These are phyloP conservation scores for Poa annua DNA, from an alignment of 176 grass and related monocot species.

Conservation along the genomic window DNA sequence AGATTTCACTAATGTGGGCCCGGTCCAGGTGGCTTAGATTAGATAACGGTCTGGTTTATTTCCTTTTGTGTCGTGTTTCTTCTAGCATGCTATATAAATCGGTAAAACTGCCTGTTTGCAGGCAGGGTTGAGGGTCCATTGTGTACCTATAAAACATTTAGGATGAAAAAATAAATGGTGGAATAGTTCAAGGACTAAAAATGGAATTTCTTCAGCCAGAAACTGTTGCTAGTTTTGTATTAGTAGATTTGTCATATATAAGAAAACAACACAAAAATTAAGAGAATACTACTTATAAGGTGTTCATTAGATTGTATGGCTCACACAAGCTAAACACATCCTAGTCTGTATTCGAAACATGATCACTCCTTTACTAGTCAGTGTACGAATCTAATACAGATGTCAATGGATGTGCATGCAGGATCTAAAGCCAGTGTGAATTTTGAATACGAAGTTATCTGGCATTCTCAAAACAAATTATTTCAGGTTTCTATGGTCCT, in stretches of 20 bases:
- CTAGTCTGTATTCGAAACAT: background rate
- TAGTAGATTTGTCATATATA: background rate
- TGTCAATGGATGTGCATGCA: constrained; percentile 2
- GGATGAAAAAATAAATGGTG: no score
- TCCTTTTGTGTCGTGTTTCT: no score
- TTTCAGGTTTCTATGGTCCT: background rate
- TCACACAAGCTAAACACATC: constrained; percentile 17
- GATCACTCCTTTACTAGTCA: constrained; percentile 1
- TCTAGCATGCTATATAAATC: no score
- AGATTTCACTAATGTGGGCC: no score
- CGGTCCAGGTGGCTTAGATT: no score
- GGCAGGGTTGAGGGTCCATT: no score
- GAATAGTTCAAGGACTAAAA: no score
- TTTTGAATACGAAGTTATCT: background rate
- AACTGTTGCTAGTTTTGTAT: background rate
- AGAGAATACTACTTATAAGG: background rate
- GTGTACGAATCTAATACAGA: background rate
- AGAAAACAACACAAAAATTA: background rate
- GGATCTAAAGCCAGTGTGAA: background rate
- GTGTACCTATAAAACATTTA: no score
- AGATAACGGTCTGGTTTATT: no score
- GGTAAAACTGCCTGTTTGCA: no score
- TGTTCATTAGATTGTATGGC: constrained; percentile 22
- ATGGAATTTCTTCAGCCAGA: no score
- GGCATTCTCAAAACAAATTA: background rate